Conservation (phyloP, 768 basidiomycete species). For the Mycena latifolia region DNA sequence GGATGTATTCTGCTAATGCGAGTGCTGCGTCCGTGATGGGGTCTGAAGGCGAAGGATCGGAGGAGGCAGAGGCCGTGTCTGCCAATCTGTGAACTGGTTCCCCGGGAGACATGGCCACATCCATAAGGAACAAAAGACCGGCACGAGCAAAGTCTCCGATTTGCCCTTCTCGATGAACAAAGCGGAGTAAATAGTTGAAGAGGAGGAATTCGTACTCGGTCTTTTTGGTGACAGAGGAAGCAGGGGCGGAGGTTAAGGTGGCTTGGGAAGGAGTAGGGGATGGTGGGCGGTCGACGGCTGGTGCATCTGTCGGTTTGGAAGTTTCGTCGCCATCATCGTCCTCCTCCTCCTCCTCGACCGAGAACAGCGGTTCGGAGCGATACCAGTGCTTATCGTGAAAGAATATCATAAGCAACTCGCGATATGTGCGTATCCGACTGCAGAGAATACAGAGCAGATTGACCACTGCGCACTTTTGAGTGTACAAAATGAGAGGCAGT, state of each 20-base stretch:
- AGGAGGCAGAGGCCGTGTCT: slow-evolving; percentile 45
- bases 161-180: slow-evolving; percentile 93
- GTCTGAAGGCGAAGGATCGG: slow-evolving; percentile 57
- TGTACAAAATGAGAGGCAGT: slow-evolving; percentile 19
- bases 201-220: slow-evolving; percentile 95
- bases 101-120: slow-evolving; percentile 92
- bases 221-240: slow-evolving; percentile 64
- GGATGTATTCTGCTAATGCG: slow-evolving; percentile 91
- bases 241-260: slow-evolving; percentile 65
- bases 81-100: slow-evolving; percentile 59
- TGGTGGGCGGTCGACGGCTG: slow-evolving; percentile 41
- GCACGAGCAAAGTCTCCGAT: slow-evolving; percentile 95
- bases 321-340: slow-evolving; percentile 64
- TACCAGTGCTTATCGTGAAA: slow-evolving; percentile 96
- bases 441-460: slow-evolving; percentile 93
- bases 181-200: slow-evolving; percentile 95
- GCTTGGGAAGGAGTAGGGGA: slow-evolving; percentile 76
- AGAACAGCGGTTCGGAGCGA: slow-evolving; percentile 78
- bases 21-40: slow-evolving; percentile 88
- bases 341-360: slow-evolving; percentile 83
- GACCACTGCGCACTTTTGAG: slow-evolving; percentile 73
- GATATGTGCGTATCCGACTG: slow-evolving; percentile 89
- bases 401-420: slow-evolving; percentile 95
- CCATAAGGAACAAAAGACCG: slow-evolving; percentile 94
- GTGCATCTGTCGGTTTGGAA: slow-evolving; percentile 32